A percentile compares a stretch with the other conserved stretches of the same genome.
phyloP scores from a whole-genome alignment of 371 early-diverging fungal genomes.

The Cokeromyces recurvatus region DNA sequence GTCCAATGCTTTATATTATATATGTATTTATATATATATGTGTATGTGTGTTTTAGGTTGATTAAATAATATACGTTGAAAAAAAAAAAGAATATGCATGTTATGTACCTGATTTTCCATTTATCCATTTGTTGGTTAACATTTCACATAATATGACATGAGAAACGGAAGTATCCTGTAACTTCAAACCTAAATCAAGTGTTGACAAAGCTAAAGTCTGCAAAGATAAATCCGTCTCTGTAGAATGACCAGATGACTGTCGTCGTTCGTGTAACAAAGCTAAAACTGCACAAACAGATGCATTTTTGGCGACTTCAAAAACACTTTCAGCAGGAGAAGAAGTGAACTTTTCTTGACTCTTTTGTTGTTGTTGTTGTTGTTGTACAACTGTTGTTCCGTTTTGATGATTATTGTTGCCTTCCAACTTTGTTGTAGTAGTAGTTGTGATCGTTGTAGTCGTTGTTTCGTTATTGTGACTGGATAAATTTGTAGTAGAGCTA shows the following conservation, averaged over 20 bases:
- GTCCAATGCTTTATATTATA: conserved; percentile 21
- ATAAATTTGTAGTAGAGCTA: conserved; percentile 1
- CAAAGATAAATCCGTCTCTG: conserved; percentile 18
- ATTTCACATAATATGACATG: conserved; percentile 26
- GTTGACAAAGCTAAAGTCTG: conserved; percentile 32
- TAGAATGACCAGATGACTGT: conserved; percentile 11
- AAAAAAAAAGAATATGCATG: too few species aligned
- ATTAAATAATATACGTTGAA: too few species aligned
- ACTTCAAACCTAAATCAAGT: conserved; percentile 25
- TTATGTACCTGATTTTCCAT: conserved; percentile 26
- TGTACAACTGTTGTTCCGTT: background rate
- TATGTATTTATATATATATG: background rate
- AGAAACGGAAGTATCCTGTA: conserved; percentile 9
- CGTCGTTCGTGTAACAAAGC: conserved; percentile 30
- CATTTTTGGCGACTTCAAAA: conserved; percentile 32
- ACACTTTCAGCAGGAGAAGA: conserved; percentile 31
- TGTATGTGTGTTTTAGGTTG: too few species aligned
- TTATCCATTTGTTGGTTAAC: conserved; percentile 27
- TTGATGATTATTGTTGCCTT: conserved; percentile 1
- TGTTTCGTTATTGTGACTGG: background rate
- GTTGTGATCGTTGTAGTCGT: background rate
- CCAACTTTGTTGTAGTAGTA: background rate
- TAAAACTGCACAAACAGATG: conserved; percentile 38
- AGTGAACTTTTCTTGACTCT: background rate
- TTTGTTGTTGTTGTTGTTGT: background rate